Base-by-base conservation (phyloP, 352 stramenopile genomes). In the Phytophthora vignae region DNA sequence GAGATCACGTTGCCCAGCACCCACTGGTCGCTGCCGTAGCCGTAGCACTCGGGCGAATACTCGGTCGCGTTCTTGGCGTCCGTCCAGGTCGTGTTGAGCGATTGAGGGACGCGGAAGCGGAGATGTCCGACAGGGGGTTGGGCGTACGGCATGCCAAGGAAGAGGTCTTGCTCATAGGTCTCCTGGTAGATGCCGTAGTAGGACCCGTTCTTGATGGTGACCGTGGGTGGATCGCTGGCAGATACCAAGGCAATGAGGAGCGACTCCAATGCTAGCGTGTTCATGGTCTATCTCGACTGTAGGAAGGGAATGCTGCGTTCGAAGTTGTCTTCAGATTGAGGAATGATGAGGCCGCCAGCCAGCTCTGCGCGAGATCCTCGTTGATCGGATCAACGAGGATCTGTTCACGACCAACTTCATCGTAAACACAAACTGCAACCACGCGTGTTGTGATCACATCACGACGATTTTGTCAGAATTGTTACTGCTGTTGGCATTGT, bases 1-100 rank as follows among this genome's bases (percentile, higher is more conserved):
- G 66, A 73, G 19, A 73, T 63, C 0, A 73, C 54, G 10, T 73
- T 73, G 31, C 67, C 60, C 21, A 73, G 29, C 3, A 73, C 67
- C 67, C 67, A 73, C 22, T 73, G 67, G 36, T 73, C 67, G 22
- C 67, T 73, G 36, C 67, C 67, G 31, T 73, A 73, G 44, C 67
- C 67, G 21, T 69, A 73, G 54, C 67, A 73, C 38, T 73, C 82
- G 22, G 74, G 62, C 2, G 77, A 79, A 69, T 88, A 90, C 52
- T 82, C 55, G 7, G 73, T 71, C 21, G 84, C 83, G 52, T 67
- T 61, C 57, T 71, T 73, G 0, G 63, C n/a, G 0, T 72, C 60
- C 4, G 67, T 62, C 73, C 72, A 83, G 2, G 68, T 67, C 19
- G 61, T 42, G 52, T 73, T 74, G 14, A 76, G 33, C 1, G 73